Conservation (phyloP, 371 early-diverging fungal species). For the Dentiscutata heterogama region DNA sequence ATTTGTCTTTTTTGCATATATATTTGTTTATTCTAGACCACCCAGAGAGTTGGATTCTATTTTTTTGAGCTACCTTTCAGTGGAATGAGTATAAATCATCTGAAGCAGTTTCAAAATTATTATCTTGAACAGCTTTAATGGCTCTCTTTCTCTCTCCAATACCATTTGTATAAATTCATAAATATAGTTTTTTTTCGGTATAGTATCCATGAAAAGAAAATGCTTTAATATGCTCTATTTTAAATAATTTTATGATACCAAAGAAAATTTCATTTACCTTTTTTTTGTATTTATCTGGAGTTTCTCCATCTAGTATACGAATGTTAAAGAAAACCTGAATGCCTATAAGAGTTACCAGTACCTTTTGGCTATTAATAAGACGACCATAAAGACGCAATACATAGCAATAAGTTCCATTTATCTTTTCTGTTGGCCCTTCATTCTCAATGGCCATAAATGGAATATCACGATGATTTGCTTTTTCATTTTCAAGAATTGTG, state of each 20-base stretch:
- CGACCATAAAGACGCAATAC: conserved; percentile 20
- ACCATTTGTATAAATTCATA: conserved; percentile 29
- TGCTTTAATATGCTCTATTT: conserved; percentile 33
- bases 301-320: no score
- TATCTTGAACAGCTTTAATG: conserved; percentile 4
- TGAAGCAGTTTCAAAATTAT: conserved; percentile 23
- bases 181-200: conserved; percentile 2
- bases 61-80: no score
- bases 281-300: background rate
- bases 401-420: conserved; percentile 1
- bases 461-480: conserved; percentile 4
- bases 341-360: background rate
- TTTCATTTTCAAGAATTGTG: conserved; percentile 21
- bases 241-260: conserved; percentile 1
- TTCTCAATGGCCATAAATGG: conserved; percentile 30
- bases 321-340: conserved; percentile 36
- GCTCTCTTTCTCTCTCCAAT: conserved; percentile 35
- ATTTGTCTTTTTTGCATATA: background rate
- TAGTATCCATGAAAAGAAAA: conserved; percentile 16
- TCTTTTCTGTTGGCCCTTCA: conserved; percentile 17
- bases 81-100: no score
- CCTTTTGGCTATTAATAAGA: conserved; percentile 27
- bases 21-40: background rate
- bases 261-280: conserved; percentile 17
- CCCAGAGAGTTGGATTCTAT: no score